Percentiles rank a stretch among this genome's conserved stretches.
phyloP scores from a whole-genome alignment of 2,329 filamentous ascomycete species.

The Myriosclerotinia duriaeana region DNA sequence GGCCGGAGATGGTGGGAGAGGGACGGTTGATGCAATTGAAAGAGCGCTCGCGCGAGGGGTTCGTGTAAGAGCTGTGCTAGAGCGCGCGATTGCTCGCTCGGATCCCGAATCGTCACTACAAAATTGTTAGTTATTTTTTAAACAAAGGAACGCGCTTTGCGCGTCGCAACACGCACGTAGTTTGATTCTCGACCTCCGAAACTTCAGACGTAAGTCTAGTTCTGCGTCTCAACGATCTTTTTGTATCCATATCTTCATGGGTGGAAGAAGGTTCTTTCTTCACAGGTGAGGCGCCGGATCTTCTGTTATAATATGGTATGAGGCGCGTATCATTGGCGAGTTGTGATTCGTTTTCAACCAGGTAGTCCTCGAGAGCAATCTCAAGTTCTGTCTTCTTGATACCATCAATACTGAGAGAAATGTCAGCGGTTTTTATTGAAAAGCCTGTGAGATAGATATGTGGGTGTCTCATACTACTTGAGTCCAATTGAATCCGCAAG shows the following conservation, averaged over 20 bases:
- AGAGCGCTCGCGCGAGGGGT: slow-evolving; percentile 38
- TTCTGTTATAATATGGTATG: slow-evolving; percentile 71
- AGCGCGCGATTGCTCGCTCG: slow-evolving; percentile 36
- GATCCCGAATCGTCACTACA: slow-evolving; percentile 40
- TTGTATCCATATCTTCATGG: slow-evolving; percentile 41
- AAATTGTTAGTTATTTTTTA: slow-evolving; percentile 28
- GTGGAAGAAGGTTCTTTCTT: slow-evolving; percentile 53
- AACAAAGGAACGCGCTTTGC: slow-evolving; percentile 28
- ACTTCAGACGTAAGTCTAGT: slow-evolving; percentile 46
- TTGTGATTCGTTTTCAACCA: slow-evolving; percentile 65
- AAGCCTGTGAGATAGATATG: slow-evolving; percentile 16
- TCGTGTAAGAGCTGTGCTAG: slow-evolving; percentile 37
- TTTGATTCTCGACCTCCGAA: slow-evolving; percentile 25
- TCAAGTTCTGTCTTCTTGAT: slow-evolving; percentile 81
- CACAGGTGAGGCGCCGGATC: slow-evolving; percentile 61
- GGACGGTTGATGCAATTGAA: slow-evolving; percentile 55
- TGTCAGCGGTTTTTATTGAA: slow-evolving; percentile 27
- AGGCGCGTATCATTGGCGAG: slow-evolving; percentile 65
- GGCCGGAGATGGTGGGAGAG: slow-evolving; percentile 78
- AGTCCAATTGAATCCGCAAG: slow-evolving; percentile 71
- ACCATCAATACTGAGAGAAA: slow-evolving; percentile 58
- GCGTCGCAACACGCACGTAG: slow-evolving; percentile 37
- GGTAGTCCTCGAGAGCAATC: slow-evolving; percentile 67
- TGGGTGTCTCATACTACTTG: slow-evolving; percentile 60
- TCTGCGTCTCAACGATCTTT: slow-evolving; percentile 49